A percentile compares a stretch with the other conserved stretches of the same genome.
Evolutionary conservation across 805 yeast species (phyloP).

Genomic region (Torulaspora gathmanii): DNA sequence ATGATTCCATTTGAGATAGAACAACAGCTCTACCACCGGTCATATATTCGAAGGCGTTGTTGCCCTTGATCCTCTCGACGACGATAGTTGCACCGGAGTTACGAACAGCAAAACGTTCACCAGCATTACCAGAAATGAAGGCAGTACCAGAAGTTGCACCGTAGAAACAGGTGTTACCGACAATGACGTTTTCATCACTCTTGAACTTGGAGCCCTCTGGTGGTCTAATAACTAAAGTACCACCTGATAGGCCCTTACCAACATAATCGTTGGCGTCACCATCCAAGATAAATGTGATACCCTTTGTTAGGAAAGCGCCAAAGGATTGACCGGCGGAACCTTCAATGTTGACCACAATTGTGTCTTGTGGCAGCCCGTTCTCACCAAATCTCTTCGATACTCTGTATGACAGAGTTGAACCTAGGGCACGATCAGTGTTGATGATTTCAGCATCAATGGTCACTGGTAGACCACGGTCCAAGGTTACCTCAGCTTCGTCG

Average conservation of each 20-base stretch:
- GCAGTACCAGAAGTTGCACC: slow-evolving; percentile 97
- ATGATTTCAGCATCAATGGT: slow-evolving; percentile 89
- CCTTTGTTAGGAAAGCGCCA: slow-evolving; percentile 96
- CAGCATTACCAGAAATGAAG: slow-evolving; percentile 93
- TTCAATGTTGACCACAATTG: slow-evolving; percentile 82
- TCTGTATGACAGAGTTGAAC: slow-evolving; percentile 90
- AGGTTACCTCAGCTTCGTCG: slow-evolving; percentile 92
- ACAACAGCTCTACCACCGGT: slow-evolving; percentile 98
- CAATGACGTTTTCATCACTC: slow-evolving; percentile 92
- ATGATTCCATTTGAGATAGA: slow-evolving; percentile 84
- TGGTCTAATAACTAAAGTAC: slow-evolving; percentile 87
- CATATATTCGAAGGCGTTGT: slow-evolving; percentile 99
- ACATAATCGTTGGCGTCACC: slow-evolving; percentile 99
- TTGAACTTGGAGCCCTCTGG: slow-evolving; percentile 78
- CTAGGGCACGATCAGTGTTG: slow-evolving; percentile 94
- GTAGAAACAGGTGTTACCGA: slow-evolving; percentile 95
- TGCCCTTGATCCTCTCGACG: slow-evolving; percentile 90
- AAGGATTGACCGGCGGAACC: slow-evolving; percentile 99
- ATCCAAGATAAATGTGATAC: slow-evolving; percentile 89
- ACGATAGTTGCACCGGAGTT: slow-evolving; percentile 98
- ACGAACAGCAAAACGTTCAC: slow-evolving; percentile 97
- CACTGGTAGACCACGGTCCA: slow-evolving; percentile 93
- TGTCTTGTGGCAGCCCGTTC: slow-evolving; percentile 89
- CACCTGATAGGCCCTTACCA: slow-evolving; percentile 96
- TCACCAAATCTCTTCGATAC: slow-evolving; percentile 93